Conservation (phyloP, 768 basidiomycete genomes). For the Auriscalpium microsporum region DNA sequence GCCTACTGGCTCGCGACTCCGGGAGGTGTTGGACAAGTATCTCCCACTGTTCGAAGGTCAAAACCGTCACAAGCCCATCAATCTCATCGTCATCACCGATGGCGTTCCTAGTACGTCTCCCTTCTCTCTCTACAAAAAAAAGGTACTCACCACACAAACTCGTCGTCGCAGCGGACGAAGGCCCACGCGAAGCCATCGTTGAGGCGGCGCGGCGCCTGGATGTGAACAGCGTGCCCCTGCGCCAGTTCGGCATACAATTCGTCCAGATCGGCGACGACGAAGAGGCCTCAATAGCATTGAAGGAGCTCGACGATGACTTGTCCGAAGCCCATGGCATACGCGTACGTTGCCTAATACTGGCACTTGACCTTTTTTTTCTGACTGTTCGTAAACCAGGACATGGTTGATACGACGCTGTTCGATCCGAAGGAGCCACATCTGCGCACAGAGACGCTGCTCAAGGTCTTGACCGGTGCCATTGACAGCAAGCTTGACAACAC, state of each 20-base stretch:
- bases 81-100: slow-evolving; percentile 30
- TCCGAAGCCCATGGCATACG: slow-evolving; percentile 7
- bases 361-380: neutral
- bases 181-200: slow-evolving; percentile 13
- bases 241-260: slow-evolving; percentile 30
- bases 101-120: slow-evolving; percentile 30
- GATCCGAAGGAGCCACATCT: slow-evolving; percentile 7
- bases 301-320: slow-evolving; percentile 11
- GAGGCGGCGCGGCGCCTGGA: slow-evolving; percentile 22
- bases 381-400: slow-evolving; percentile 2
- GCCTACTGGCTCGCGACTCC: slow-evolving; percentile 30
- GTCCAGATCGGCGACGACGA: slow-evolving; percentile 31
- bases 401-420: slow-evolving; percentile 10
- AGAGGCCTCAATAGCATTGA: slow-evolving; percentile 24
- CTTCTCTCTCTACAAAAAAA: neutral
- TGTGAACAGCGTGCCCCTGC: slow-evolving; percentile 21
- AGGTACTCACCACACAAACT: neutral
- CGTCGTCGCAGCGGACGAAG: slow-evolving; percentile 14
- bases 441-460: slow-evolving; percentile 6
- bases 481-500: neutral
- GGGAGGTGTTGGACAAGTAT: slow-evolving; percentile 29
- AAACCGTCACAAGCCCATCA: slow-evolving; percentile 27
- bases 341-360: neutral
- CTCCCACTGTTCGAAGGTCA: slow-evolving; percentile 24
- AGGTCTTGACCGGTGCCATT: slow-evolving; percentile 7